Evolutionary conservation across 495 filamentous ascomycete species (phyloP), one percentile per base, ranked within the genome.

Genomic region (Penicillium alfredii): DNA sequence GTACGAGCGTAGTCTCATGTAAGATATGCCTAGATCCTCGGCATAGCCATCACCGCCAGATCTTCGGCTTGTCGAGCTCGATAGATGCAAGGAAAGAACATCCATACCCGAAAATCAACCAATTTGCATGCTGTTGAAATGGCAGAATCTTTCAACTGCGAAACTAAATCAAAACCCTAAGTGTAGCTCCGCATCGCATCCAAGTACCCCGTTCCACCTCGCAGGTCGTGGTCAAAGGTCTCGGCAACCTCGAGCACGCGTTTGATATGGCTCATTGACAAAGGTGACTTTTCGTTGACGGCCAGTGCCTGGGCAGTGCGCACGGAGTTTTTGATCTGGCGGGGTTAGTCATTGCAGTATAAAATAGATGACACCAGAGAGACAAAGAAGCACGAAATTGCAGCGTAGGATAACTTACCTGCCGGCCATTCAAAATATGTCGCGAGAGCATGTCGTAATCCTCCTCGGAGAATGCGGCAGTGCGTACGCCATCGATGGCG

Each of bases 241-340:
- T 86, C 81, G 11, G 81, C 80, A 2, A 93, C 86, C 19, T 87
- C 81, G 2, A 94, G 73, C 11, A 93, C 86, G 32, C 81, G 74
- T 45, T 78, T 80, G 62, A 94, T 86, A 54, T 94, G 86, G 27
- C 77, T 74, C 81, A 94, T 88, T 2, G 74, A 72, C 4, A 94
- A 69, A 1, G 72, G 70, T 24, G 78, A 71, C 24, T 68, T 67
- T 55, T 88, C 84, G 44, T 86, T 84, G 40, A 92, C 76, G 3
- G 88, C 88, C 9, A 94, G 70, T 0, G 83, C 82, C 57, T 94
- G 88, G 1, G 88, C 86, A 3, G 86, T 89, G 34, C 85, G 76
- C 27, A 94, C 82, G 4, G 81, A 84, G 58, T 95, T 94, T 68
- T 95, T 95, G 72, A 95, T 95, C 81, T 82, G 33, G 37, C 2